Base-by-base conservation (phyloP, 2,329 filamentous ascomycete genomes). In the Neofusicoccum sp. region DNA sequence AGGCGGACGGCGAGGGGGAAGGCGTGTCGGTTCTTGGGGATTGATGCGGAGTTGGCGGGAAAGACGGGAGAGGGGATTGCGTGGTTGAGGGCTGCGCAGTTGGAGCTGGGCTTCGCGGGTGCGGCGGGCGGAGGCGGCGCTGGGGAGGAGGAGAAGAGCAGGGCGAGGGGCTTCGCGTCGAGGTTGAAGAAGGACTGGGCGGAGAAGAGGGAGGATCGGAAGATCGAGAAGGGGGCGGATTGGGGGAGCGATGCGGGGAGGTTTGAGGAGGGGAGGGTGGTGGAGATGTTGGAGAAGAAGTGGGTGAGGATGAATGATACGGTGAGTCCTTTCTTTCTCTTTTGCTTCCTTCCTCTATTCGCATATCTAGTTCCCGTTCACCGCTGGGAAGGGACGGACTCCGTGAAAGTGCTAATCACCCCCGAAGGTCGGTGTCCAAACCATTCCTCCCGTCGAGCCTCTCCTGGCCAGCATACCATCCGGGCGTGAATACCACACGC, bases 261-360 rank as follows among this genome's bases (percentile, higher is more conserved):
- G 67, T 76, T 91, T 16, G 95, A 98, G 73, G 95, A 99, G 76
- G 86, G 83, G 1, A 83, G 92, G 60, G 89, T 98, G 2, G 81
- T 97, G 56, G 90, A 95, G 68, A 91, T 95, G 86, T 78, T 99
- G 34, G 85, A 96, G 67, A 83, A 81, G 38, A 97, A 96, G 73
- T 97, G 95, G 93, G 86, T 85, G 63, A 95, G 92, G 77, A 86
- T 92, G 75, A 99, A 99, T 70, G 91, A 97, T 74, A 96, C 90
- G 16, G 90, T 96, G 77, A 78, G 85, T 73, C 59, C n/a, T n/a
- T n/a, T n/a, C n/a, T 9, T 16, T 33, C 26, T 28, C 36, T 41
- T 31, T 24, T 28, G 28, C 20, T 38, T 24, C 30, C 8, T 14
- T 30, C 53, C 26, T 34, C 14, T 36, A 30, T 24, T 6, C 7